Percentiles rank a stretch among this genome's conserved stretches.
Evolutionary conservation across 2,329 filamentous ascomycete genomes (phyloP).

Genomic region (Fusarium liriodendri): DNA sequence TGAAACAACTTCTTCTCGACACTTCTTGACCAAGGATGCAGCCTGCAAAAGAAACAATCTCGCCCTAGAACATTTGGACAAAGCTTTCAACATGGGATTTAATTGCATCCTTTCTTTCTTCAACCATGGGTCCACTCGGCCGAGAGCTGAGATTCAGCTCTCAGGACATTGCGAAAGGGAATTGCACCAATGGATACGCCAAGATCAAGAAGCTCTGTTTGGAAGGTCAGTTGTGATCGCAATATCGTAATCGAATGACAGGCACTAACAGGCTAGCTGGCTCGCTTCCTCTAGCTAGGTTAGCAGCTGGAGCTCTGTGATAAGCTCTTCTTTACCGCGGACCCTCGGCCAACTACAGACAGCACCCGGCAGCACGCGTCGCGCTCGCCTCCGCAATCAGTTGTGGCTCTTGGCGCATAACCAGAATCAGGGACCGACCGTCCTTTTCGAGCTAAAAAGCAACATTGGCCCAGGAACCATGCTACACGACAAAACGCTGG

Average conservation of each 20-base stretch:
- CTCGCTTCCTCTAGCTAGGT: constrained; percentile 13
- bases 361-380: constrained; percentile 14
- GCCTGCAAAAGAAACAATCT: not conserved
- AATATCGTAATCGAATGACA: constrained; percentile 17
- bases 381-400: constrained; percentile 28
- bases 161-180: not conserved
- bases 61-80: not conserved
- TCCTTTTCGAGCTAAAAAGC: constrained; percentile 30
- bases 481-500: constrained; percentile 17
- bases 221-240: constrained; percentile 24
- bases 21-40: not conserved
- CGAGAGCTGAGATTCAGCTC: not conserved
- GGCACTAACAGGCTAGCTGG: constrained; percentile 5
- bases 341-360: constrained; percentile 22
- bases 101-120: not conserved
- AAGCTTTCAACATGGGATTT: not conserved
- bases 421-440: not conserved
- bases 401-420: constrained; percentile 35
- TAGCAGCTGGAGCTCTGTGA: not conserved
- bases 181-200: constrained; percentile 23
- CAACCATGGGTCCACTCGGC: not conserved
- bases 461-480: constrained; percentile 42
- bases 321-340: constrained; percentile 4
- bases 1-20: not conserved
- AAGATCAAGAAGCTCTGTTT: constrained; percentile 25